Evolutionary conservation across 805 yeast genomes (phyloP), one percentile per base, ranked within the genome.

Genomic region (Monosporozyma aerobia): DNA sequence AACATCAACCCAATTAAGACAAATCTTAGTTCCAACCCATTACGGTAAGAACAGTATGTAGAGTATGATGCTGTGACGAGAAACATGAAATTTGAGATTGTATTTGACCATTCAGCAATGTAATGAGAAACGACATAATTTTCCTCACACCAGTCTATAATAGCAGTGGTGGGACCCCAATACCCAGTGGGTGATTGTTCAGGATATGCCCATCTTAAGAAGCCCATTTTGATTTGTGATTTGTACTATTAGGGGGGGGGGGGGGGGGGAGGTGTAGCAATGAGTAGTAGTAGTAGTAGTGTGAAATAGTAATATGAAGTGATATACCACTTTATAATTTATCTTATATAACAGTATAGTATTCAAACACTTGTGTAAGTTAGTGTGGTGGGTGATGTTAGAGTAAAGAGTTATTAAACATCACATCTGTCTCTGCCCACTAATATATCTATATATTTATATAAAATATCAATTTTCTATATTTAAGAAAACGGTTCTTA

Each of bases 121-220:
- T 87, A 94, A 11, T 78, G 78, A 11, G 92, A 78, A 1, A 90
- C 87, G 10, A 90, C 92, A 65, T 92, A 92, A 72, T 92, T 92
- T 69, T 94, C 98, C 64, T 92, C 99, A 70, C 99, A 92, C 98
- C 98, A 92, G 64, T 92, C 99, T 40, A 94, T 94, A n/a, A 98
- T 90, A 40, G 96, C 80, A 0, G 98, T 90, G 2, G 87, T 86
- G 5, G 74, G 71, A 0, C 94, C 94, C 96, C 96, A 88, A 65
- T 68, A 82, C 0, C 90, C 90, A 14, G 68, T 53, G n/a, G 64
- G 58, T 44, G 80, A 79, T 35, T 75, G 79, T 6, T 74, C 74
- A 0, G 87, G 85, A 60, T 81, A 81, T 1, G 81, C 79, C 56
- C 64, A 63, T 16, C 57, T 54, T 11, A 63, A 57, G 3, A 55